phyloP scores from a whole-genome alignment of 352 stramenopile species.

The Hyaloperonospora arabidopsidis region DNA sequence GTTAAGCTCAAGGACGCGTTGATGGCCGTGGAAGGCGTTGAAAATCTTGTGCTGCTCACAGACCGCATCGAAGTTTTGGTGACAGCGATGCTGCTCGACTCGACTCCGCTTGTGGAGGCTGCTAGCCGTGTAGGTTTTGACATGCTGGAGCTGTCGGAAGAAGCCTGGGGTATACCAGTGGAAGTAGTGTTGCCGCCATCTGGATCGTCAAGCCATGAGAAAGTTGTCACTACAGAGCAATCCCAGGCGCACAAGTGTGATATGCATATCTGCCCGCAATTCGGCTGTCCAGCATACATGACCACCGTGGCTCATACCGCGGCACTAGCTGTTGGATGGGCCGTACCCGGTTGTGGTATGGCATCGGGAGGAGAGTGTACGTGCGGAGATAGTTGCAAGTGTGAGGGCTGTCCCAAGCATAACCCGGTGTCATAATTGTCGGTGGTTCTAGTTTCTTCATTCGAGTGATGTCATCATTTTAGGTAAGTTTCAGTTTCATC shows the following conservation, averaged over 20 bases:
- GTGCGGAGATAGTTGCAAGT: slow-evolving; percentile 73
- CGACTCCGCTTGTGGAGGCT: slow-evolving; percentile 32
- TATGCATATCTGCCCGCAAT: slow-evolving; percentile 50
- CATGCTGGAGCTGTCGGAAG: slow-evolving; percentile 48
- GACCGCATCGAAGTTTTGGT: slow-evolving; percentile 57
- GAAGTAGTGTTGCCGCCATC: slow-evolving; percentile 18
- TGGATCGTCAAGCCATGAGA: slow-evolving; percentile 9
- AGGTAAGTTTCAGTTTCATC: no score
- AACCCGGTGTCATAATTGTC: slow-evolving; percentile 38
- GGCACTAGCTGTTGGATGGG: slow-evolving; percentile 67
- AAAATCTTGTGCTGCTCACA: slow-evolving; percentile 47
- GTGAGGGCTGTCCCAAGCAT: slow-evolving; percentile 63
- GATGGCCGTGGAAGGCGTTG: slow-evolving; percentile 49
- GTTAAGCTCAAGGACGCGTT: slow-evolving; percentile 24
- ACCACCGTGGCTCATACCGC: slow-evolving; percentile 71
- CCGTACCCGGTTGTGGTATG: slow-evolving; percentile 75
- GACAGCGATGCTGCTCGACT: slow-evolving; percentile 40
- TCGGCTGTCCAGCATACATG: slow-evolving; percentile 68
- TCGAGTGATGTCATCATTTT: slow-evolving; percentile 2
- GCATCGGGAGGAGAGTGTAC: slow-evolving; percentile 68
- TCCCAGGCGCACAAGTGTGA: slow-evolving; percentile 48
- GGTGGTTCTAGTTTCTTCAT: slow-evolving; percentile 4
- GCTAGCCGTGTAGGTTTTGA: slow-evolving; percentile 33
- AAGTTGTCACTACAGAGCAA: slow-evolving; percentile 6
- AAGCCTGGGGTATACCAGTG: slow-evolving; percentile 33